Base-by-base conservation (phyloP, 148 eudicot genomes). In the Oxyria digyna region DNA sequence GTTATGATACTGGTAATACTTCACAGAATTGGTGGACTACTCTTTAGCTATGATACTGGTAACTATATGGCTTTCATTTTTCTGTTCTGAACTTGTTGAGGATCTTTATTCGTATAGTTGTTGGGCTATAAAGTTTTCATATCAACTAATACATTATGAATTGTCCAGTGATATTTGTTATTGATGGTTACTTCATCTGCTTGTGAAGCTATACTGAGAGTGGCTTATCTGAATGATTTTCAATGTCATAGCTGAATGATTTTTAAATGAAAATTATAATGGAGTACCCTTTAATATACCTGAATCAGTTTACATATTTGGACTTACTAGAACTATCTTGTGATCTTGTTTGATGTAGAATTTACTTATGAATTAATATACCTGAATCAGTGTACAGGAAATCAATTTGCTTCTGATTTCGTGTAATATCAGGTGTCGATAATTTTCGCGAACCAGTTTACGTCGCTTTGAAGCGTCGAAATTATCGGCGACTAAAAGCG, bases 11-110 rank as follows among this genome's bases (percentile, higher is more conserved):
- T n/a, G n/a, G n/a, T n/a, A n/a, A n/a, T n/a, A n/a, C n/a, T n/a
- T n/a, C n/a, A n/a, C n/a, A n/a, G 96, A 8, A 89, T 89, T 76
- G 98, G 98, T 57, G 97, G 96, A 70, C 79, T 91, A 48, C 91
- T 91, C 14, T 91, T 91, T 79, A 96, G 97, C 5, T 92, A 92
- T 79, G 98, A 92, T 64, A 92, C 96, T 68, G 96, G 98, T 92
- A 82, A 15, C 69, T 20, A 23, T 3, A 9, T 23, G 31, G 52
- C 0, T 46, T n/a, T 46, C 18, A 5, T 14, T 46, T n/a, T 46
- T n/a, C 18, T n/a, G 1, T n/a, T 52, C 62, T 9, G 62, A 11
- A 24, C 31, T 9, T 24, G 31, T 23, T 52, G 62, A 14, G 31
- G 9, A 1, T 52, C 26, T 49, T 2, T 20, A 21, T 49, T 6